Evolutionary conservation across 2,329 filamentous ascomycete species (phyloP), one percentile per base, ranked within the genome.

Genomic region (Sporothrix dimorphospora): DNA sequence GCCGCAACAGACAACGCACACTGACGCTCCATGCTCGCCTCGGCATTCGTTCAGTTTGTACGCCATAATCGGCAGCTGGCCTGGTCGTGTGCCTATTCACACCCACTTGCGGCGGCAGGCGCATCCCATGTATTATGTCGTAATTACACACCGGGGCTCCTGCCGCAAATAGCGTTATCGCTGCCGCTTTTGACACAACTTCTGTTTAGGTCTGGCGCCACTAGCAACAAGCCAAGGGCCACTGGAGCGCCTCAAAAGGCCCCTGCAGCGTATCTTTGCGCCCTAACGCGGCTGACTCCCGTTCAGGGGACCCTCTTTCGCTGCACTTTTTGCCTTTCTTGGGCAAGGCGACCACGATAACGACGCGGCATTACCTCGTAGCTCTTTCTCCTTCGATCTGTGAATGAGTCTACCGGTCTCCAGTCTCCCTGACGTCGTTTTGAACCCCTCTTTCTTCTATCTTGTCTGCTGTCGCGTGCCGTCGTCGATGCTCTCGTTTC

Each of bases 271-370:
- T 53, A 53, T 53, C 49, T 53, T 53, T 27, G 49, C 21, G 51
- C 51, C 51, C 21, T 55, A 27, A 21, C 19, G 47, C 57, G n/a
- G 34, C 34, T 38, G 16, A 6, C 66, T 12, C 30, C n/a, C n/a
- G n/a, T 53, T 4, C 38, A 34, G 21, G n/a, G 21, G 49, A 69
- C 51, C 67, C 67, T 57, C 67, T 51, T 67, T 47, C 21, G 21
- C 63, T 57, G 51, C 21, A 69, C 67, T 45, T 57, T 57, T 69
- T 69, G 34, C 66, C 66, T 11, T 42, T 57, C 21, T 30, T 55
- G 49, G 66, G 66, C 66, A 45, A 69, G 51, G 38, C 38, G 51
- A 30, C 30, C 55, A n/a, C 42, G 55, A 70, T 70, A 70, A 63
- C 55, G n/a, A 47, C 34, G 30, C 11, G 30, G 5, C 14, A 38